Evolutionary conservation across 2,329 filamentous ascomycete species (phyloP), one percentile per base, ranked within the genome.

Genomic region (Phialophora tarda): DNA sequence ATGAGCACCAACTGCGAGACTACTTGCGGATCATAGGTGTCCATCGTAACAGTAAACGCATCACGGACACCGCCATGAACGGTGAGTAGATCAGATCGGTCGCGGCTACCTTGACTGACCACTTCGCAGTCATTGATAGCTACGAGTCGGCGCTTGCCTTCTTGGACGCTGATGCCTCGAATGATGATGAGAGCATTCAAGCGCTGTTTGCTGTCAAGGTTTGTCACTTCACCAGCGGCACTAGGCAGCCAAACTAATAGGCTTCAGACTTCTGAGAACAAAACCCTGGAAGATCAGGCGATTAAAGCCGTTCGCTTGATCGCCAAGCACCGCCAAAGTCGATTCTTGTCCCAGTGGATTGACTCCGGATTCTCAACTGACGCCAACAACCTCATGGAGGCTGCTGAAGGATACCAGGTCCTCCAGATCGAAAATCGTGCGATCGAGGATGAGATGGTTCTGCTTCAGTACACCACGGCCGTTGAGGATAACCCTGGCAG

Each of bases 101-200:
- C 48, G 54, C 2, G 41, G 66, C 34, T 66, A 59, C 61, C n/a
- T 53, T 48, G 56, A 50, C 65, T 62, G 59, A 69, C 62, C 47
- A 24, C 32, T 17, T 30, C 59, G 58, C 67, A 82, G 81, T 81
- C 14, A 81, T 89, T 30, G 83, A 88, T 67, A 87, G 83, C n/a
- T 84, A 86, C 63, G 83, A 87, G 54, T 86, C 90, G 73, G 89
- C 89, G 1, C 79, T 89, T 34, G 78, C 83, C 12, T 91, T 85
- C 78, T 80, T 91, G 12, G 85, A 83, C 7, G 83, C 86, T 11
- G 78, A 81, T 59, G 75, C 77, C 30, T 76, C 77, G 11, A 83
- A 81, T 10, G 72, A 81, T 1, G 87, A 89, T 72, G 85, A 88
- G 56, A 85, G 85, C 68, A 79, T 89, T 44, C 77, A 83, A 57